These are phyloP conservation scores for Cyberlindnera mississippiensis DNA, from an alignment of 805 yeast genomes.

Conservation along the genomic window DNA sequence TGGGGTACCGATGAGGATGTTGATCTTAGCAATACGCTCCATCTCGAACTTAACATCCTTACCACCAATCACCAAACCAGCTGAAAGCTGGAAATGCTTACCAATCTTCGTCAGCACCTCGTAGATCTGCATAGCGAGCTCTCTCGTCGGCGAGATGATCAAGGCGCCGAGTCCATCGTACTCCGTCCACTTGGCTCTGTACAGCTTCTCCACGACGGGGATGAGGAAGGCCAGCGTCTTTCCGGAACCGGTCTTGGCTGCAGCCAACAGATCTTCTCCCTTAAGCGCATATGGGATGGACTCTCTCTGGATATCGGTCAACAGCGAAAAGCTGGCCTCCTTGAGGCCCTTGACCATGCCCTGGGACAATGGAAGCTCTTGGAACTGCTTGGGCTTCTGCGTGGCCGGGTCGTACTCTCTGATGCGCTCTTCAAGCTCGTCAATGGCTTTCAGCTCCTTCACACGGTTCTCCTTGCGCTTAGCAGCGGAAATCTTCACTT, in stretches of 20 bases:
- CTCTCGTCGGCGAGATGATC: conserved; percentile 67
- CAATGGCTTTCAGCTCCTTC: conserved; percentile 34
- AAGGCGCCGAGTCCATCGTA: conserved; percentile 55
- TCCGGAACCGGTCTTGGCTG: conserved; percentile 97
- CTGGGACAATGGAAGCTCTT: conserved; percentile 71
- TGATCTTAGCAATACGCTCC: conserved; percentile 61
- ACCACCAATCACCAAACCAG: conserved; percentile 63
- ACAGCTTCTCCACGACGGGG: conserved; percentile 73
- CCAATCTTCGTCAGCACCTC: conserved; percentile 60
- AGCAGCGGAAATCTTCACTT: conserved; percentile 26
- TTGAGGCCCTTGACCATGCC: conserved; percentile 67
- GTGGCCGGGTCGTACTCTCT: conserved; percentile 47
- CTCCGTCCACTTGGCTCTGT: conserved; percentile 37
- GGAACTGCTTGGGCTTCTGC: conserved; percentile 47
- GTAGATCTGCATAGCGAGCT: conserved; percentile 68
- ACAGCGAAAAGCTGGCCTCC: conserved; percentile 68
- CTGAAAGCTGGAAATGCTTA: conserved; percentile 54
- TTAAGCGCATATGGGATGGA: conserved; percentile 74
- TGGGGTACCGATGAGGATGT: conserved; percentile 86
- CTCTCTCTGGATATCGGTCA: conserved; percentile 84
- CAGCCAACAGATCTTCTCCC: conserved; percentile 90
- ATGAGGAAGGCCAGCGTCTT: conserved; percentile 86
- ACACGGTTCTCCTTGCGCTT: conserved; percentile 37
- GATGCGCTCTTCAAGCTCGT: conserved; percentile 45
- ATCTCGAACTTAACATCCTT: conserved; percentile 71